Evolutionary conservation across 1,284 basidiomycete genomes (phyloP).

Genomic region (Microbotryum lychnidis-dioicae): DNA sequence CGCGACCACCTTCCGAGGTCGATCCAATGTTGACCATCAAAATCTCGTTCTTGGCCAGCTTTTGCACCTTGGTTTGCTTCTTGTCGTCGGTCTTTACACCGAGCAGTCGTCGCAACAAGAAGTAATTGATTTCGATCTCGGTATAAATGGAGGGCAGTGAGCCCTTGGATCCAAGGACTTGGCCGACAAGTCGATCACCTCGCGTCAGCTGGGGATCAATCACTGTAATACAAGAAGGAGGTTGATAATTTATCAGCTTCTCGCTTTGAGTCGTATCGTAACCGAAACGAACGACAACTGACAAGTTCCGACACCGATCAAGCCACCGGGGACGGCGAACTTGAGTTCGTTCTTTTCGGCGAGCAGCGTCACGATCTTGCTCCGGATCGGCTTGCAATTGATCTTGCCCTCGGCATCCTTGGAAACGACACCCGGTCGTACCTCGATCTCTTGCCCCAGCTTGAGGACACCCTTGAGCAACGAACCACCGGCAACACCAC

Average conservation of each 20-base stretch:
- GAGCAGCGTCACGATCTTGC: slow-evolving; percentile 78
- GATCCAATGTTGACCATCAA: slow-evolving; percentile 50
- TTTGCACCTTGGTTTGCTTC: slow-evolving; percentile 85
- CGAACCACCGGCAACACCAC: slow-evolving; percentile 94
- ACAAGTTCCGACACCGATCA: slow-evolving; percentile 95
- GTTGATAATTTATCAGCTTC: background rate
- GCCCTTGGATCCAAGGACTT: slow-evolving; percentile 88
- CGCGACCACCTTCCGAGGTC: slow-evolving; percentile 86
- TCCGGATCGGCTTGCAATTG: slow-evolving; percentile 88
- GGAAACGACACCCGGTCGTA: slow-evolving; percentile 92
- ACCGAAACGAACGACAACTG: background rate
- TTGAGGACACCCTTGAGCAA: slow-evolving; percentile 87
- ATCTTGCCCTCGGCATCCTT: slow-evolving; percentile 87
- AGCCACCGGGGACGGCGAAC: slow-evolving; percentile 92
- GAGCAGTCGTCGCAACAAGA: slow-evolving; percentile 86
- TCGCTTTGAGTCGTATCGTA: background rate
- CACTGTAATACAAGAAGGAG: slow-evolving; percentile 4
- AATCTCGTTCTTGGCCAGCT: slow-evolving; percentile 86
- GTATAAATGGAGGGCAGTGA: slow-evolving; percentile 89
- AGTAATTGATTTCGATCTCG: slow-evolving; percentile 81
- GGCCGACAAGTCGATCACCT: slow-evolving; percentile 92
- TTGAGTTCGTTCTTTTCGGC: slow-evolving; percentile 91
- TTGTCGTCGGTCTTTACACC: slow-evolving; percentile 98
- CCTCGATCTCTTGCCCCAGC: slow-evolving; percentile 91
- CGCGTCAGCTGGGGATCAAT: slow-evolving; percentile 77